Percentiles rank a stretch among this genome's conserved stretches.
These are phyloP conservation scores for Pestalotiopsis sp. DNA, from an alignment of 2,329 filamentous ascomycete genomes.

Conservation along the genomic window DNA sequence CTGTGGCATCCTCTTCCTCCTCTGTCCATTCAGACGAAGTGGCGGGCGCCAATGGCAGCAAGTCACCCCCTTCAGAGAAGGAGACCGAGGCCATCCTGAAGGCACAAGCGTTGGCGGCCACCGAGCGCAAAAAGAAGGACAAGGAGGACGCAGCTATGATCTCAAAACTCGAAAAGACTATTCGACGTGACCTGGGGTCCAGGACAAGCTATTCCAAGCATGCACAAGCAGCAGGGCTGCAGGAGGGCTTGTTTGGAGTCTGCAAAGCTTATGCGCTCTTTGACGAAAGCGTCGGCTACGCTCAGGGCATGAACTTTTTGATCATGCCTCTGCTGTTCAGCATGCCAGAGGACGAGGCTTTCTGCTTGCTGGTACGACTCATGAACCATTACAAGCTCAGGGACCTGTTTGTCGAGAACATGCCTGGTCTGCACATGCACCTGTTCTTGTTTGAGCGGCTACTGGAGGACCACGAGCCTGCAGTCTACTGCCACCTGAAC, in stretches of 20 bases:
- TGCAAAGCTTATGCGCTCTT: slow-evolving; percentile 98
- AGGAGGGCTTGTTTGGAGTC: slow-evolving; percentile 91
- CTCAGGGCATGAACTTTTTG: slow-evolving; percentile 98
- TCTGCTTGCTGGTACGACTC: slow-evolving; percentile 86
- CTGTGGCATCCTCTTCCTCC: slow-evolving; percentile 76
- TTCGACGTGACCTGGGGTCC: slow-evolving; percentile 87
- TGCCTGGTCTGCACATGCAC: slow-evolving; percentile 92
- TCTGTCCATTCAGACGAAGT: slow-evolving; percentile 75
- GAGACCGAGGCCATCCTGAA: slow-evolving; percentile 66
- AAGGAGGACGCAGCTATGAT: slow-evolving; percentile 77
- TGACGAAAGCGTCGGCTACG: slow-evolving; percentile 92
- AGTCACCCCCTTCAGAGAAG: slow-evolving; percentile 61
- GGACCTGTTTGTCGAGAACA: slow-evolving; percentile 91
- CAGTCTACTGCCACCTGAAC: slow-evolving; percentile 90
- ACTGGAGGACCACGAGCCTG: slow-evolving; percentile 91
- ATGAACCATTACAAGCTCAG: slow-evolving; percentile 97
- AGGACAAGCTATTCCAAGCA: slow-evolving; percentile 97
- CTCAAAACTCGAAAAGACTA: slow-evolving; percentile 85
- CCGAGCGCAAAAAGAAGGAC: slow-evolving; percentile 75
- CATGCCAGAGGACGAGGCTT: slow-evolving; percentile 97
- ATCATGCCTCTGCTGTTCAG: slow-evolving; percentile 97
- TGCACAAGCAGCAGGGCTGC: slow-evolving; percentile 84
- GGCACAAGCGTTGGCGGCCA: slow-evolving; percentile 63
- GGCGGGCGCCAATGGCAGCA: slow-evolving; percentile 61
- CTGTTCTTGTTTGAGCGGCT: slow-evolving; percentile 95